Conservation (phyloP, 2,329 filamentous ascomycete species). For the Didymella exigua region DNA sequence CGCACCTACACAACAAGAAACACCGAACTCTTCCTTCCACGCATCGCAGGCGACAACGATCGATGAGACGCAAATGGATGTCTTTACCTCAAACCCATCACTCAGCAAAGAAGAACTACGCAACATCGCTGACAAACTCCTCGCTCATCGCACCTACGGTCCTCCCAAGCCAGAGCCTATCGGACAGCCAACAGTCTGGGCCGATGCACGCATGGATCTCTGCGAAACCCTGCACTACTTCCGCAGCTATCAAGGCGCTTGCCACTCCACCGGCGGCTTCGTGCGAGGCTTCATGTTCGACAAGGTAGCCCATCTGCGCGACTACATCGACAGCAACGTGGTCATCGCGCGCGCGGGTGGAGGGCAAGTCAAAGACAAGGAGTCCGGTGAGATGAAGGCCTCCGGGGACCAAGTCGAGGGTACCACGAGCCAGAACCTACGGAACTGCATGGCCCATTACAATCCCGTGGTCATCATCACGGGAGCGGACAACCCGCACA, state of each 20-base stretch:
- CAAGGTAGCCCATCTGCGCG: constrained; percentile 58
- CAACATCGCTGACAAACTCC: constrained; percentile 21
- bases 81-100: not conserved
- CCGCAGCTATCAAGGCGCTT: constrained; percentile 64
- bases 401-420: constrained; percentile 54
- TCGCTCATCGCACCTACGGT: constrained; percentile 17
- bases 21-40: not conserved
- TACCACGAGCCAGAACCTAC: constrained; percentile 49
- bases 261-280: constrained; percentile 59
- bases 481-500: constrained; percentile 59
- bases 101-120: constrained; percentile 7
- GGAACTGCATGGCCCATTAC: constrained; percentile 53
- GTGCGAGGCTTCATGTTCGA: constrained; percentile 66
- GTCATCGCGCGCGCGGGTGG: constrained; percentile 69
- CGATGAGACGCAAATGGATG: not conserved
- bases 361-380: constrained; percentile 55
- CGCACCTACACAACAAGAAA: not conserved
- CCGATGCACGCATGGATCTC: constrained; percentile 63
- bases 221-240: constrained; percentile 70
- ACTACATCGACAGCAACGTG: constrained; percentile 65
- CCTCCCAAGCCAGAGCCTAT: constrained; percentile 43
- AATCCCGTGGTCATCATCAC: constrained; percentile 58
- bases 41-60: constrained; percentile 15
- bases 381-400: constrained; percentile 54
- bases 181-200: constrained; percentile 60